A percentile compares a stretch with the other conserved stretches of the same genome.
These are phyloP conservation scores for Draba incana DNA, from an alignment of 345 rosid species.

Conservation along the genomic window DNA sequence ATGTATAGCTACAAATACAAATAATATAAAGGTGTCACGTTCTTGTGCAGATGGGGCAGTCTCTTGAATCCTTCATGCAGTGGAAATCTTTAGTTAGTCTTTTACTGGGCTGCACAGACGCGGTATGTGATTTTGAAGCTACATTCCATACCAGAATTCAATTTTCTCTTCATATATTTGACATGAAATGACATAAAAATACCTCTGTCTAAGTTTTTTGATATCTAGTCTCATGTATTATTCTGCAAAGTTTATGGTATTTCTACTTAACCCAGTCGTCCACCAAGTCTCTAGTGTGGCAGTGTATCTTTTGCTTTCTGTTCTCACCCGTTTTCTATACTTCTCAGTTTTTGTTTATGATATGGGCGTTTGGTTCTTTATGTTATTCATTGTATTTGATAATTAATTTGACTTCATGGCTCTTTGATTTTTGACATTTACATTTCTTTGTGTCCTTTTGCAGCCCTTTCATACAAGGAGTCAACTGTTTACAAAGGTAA, in stretches of 20 bases:
- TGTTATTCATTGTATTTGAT: not conserved
- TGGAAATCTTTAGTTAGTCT: conserved; percentile 95
- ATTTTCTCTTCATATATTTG: conserved; percentile 1
- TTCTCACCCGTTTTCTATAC: not conserved
- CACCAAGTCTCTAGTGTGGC: not conserved
- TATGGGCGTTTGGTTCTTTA: not conserved
- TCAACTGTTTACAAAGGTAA: conserved; percentile 63
- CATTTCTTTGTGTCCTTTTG: conserved; percentile 29
- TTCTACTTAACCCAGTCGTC: not conserved
- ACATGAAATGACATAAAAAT: not conserved
- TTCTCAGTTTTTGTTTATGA: conserved; percentile 8
- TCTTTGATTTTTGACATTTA: conserved; percentile 21
- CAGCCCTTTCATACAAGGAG: conserved; percentile 95
- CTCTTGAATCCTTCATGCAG: conserved; percentile 86
- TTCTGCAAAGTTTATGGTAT: not conserved
- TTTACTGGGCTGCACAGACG: conserved; percentile 78
- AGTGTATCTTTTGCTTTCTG: not conserved
- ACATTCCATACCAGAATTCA: not conserved
- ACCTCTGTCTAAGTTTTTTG: not conserved
- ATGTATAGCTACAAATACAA: not conserved
- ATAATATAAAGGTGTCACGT: conserved; percentile 13
- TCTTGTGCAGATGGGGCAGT: conserved; percentile 93
- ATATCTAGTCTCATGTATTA: not conserved
- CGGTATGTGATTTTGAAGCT: conserved; percentile 57
- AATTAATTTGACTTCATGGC: not conserved